Base-by-base conservation (phyloP, 169 alveolate genomes). In the Theileria equi region DNA sequence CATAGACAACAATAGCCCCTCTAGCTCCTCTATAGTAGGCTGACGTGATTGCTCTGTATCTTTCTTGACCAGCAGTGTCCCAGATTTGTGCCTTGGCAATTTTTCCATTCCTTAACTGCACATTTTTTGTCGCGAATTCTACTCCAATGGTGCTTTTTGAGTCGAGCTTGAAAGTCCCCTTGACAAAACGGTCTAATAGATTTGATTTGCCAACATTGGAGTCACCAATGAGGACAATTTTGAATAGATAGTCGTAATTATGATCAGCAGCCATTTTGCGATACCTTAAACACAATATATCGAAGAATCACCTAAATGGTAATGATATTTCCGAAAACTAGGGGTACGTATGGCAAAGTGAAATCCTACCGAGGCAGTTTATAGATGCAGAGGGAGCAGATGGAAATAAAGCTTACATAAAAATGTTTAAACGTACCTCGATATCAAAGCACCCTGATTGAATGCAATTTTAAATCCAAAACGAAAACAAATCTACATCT, bases 51-150 rank as follows among this genome's bases (percentile, higher is more conserved):
- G 99, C 99, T 59, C 98, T 84, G 82, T 96, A 98, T 58, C 99
- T 90, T 79, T 98, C 99, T 80, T 98, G 98, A 8, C 99, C 99
- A 13, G 99, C 99, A n/a, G 99, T 96, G 73, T 97, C 99, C 99
- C 99, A 97, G 13, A 97, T 95, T 68, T 96, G 98, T 19, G 98
- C 98, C 82, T 95, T 95, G 36, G 95, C 89, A 35, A 93, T 85
- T 64, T 94, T 94, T 17, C 95, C 96, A 53, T 94, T 97, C 62
- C 70, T 80, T 53, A 93, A 80, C 61, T 82, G 81, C 29, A 94
- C 92, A 40, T 91, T 89, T 63, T 91, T 92, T 19, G 98, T 94
- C 19, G 98, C 98, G 78, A 97, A 97, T 79, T 97, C 99, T 38
- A 97, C 99, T 23, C 99, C 99, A 17, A 98, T 97, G 17, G 99